Base-by-base conservation (phyloP, 2,329 filamentous ascomycete species). In the Alternaria burnsii region DNA sequence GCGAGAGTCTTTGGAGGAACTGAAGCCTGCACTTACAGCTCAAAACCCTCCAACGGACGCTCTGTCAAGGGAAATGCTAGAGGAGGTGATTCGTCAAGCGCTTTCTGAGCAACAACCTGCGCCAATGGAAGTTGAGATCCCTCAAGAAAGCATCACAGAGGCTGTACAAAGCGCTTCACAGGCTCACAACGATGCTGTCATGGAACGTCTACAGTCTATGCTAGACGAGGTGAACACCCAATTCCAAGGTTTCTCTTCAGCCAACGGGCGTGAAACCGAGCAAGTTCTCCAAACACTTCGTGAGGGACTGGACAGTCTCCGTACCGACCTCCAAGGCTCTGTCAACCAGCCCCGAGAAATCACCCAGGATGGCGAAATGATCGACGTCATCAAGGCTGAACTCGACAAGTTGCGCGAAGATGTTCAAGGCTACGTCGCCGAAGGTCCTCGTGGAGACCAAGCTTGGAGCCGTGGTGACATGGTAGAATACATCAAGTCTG, bases 231-330 rank as follows among this genome's bases (percentile, higher is more conserved):
- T 90, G 82, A 87, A 86, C 58, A 81, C 81, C 5, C 87, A 89
- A 68, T 87, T 90, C 76, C 93, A 94, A 76, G 87, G 94, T 70
- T 94, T 93, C 68, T 89, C 92, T 20, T 88, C 91, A 3, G 89
- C 91, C 63, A 92, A 89, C 68, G 92, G 91, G 41, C 86, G 89
- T 59, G 92, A 95, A 74, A 94, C 93, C 0, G 93, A 97, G 76
- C 92, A 97, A 76, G 89, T 97, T 12, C 83, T 97, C 5, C 92
- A 95, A 76, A 91, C 93, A 1, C 89, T 96, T 43, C 94, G 93
- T 68, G 92, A 97, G 73, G 93, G 93, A 0, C 85, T 97, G 14
- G 93, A 97, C 68, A 89, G 87, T 67, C 86, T 98, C 7, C 89
- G 93, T 11, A 81, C 83, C 12, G 91, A 97, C 59, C 91, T 98